Evolutionary conservation across 352 stramenopile species (phyloP), one percentile per base, ranked within the genome.

Genomic region (Pythium volutum): DNA sequence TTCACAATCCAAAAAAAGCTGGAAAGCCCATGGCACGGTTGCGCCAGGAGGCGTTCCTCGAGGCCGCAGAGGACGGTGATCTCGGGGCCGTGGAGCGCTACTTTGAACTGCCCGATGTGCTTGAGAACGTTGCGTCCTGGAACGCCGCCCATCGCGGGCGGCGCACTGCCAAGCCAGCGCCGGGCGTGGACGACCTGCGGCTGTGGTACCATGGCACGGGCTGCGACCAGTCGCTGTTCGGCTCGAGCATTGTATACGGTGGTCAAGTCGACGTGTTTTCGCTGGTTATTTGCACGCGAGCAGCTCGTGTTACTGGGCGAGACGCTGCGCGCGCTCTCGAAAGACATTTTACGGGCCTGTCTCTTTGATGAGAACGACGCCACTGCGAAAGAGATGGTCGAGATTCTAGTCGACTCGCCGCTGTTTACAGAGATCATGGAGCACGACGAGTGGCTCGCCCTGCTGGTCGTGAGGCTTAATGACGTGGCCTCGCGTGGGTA

Each of bases 351-450:
- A 3, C 6, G 26, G 10, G 2, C 9, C 11, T 39, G 22, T 15
- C 9, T 51, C 0, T 42, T 14, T 15, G 8, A 16, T 16, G 10
- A 27, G 18, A 15, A 41, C 23, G 0, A 7, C 14, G 14, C 18
- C 10, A 15, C 39, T 14, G 39, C 38, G 5, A 12, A 9, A 4
- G 52, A 48, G 56, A 48, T 63, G n/a, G 18, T 53, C 10, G 56
- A 63, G 10, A 38, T 56, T 25, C 4, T 63, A 4, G 11, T 56
- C 23, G 46, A 63, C 33, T 63, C 56, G 20, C 25, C 56, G 18
- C 23, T 63, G 25, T 63, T 63, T 25, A 11, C 46, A 34, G 41
- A 52, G 25, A 3, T 41, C 0, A 31, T 43, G 27, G 22, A 41
- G 8, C 20, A 48, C 10, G 22, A 23, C 20, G 36, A 58, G 22